A percentile compares a stretch with the other conserved stretches of the same genome.
phyloP scores from a whole-genome alignment of 2,329 filamentous ascomycete species.

The Cadophora sp. region DNA sequence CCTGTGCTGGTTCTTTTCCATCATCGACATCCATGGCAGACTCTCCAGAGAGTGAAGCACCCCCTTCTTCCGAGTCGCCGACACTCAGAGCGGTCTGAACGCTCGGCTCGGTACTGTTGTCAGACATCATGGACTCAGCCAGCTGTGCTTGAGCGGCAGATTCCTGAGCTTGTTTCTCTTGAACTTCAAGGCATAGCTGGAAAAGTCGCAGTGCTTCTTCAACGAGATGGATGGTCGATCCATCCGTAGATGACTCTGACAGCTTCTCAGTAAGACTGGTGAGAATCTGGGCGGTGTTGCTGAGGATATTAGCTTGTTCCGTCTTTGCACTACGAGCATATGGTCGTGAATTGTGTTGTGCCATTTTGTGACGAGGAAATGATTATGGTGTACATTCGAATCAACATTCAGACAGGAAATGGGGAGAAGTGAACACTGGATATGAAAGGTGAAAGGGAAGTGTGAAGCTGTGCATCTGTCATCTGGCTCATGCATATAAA shows the following conservation, averaged over 20 bases:
- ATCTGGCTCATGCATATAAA: not conserved
- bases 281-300: constrained; percentile 73
- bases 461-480: not conserved
- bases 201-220: constrained; percentile 68
- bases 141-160: constrained; percentile 44
- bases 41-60: constrained; percentile 30
- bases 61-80: constrained; percentile 49
- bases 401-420: not conserved
- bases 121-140: constrained; percentile 41
- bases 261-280: constrained; percentile 68
- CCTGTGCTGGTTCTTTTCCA: constrained; percentile 49
- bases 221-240: constrained; percentile 54
- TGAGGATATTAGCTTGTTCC: constrained; percentile 32
- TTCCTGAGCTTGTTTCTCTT: constrained; percentile 56
- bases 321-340: not conserved
- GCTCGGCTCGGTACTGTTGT: constrained; percentile 25
- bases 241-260: constrained; percentile 49
- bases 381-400: not conserved
- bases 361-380: not conserved
- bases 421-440: too few species aligned
- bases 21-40: constrained; percentile 36
- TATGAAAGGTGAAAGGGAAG: not conserved
- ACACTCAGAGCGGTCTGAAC: constrained; percentile 5
- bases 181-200: constrained; percentile 60
- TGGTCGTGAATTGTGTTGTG: not conserved